Percentiles rank a stretch among this genome's conserved stretches.
These are phyloP conservation scores for Fusarium humuli DNA, from an alignment of 2,329 filamentous ascomycete species.

Conservation along the genomic window DNA sequence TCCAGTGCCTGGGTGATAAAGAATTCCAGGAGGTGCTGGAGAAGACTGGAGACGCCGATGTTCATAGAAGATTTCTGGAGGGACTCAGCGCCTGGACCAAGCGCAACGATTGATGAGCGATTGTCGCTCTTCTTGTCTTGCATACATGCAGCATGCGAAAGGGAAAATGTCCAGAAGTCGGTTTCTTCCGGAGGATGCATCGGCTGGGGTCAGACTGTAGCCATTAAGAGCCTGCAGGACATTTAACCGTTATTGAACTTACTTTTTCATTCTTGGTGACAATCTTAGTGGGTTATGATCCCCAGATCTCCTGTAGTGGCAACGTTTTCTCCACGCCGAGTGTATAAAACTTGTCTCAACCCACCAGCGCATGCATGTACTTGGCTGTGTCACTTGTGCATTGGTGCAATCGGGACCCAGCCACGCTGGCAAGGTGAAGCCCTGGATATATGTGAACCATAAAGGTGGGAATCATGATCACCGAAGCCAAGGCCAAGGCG, in stretches of 20 bases:
- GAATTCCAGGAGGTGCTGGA: slow-evolving; percentile 28
- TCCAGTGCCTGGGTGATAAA: slow-evolving; percentile 23
- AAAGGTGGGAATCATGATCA: background rate
- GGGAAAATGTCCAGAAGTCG: background rate
- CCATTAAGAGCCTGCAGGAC: background rate
- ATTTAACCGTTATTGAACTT: background rate
- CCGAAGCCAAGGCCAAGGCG: background rate
- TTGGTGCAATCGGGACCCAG: background rate
- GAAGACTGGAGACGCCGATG: slow-evolving; percentile 15
- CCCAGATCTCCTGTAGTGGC: background rate
- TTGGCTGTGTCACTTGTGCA: background rate
- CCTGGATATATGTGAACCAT: background rate
- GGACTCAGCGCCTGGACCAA: slow-evolving; percentile 27
- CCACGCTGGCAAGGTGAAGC: background rate
- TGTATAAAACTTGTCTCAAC: background rate
- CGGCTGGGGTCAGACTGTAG: background rate
- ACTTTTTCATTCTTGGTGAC: too few relatives aligned
- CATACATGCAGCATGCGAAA: background rate
- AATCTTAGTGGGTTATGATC: background rate
- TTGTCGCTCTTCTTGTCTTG: background rate
- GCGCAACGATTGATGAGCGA: slow-evolving; percentile 6
- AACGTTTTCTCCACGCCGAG: slow-evolving; percentile 8
- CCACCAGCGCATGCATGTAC: background rate
- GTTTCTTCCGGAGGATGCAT: background rate
- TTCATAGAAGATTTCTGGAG: slow-evolving; percentile 13